Conservation (phyloP, 2,329 filamentous ascomycete genomes). For the Colletotrichum godetiae region DNA sequence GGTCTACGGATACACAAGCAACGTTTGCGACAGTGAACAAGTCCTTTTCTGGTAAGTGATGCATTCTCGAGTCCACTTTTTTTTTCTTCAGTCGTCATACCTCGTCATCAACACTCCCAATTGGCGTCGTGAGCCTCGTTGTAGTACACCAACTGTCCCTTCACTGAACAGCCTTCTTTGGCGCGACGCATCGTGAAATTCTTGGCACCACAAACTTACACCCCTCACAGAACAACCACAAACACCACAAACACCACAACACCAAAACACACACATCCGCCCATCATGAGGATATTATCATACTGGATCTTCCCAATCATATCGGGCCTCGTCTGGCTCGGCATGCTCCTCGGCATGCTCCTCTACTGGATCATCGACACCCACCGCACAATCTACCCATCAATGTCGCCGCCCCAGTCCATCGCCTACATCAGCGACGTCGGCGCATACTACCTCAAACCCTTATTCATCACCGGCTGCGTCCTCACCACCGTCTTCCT, state of each 20-base stretch:
- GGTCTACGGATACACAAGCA: background rate
- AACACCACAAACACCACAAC: background rate
- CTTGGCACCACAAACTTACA: background rate
- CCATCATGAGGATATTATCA: conserved; percentile 38
- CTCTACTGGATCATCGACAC: conserved; percentile 73
- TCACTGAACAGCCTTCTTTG: background rate
- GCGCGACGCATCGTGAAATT: background rate
- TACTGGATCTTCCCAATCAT: conserved; percentile 74
- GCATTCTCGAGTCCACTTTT: background rate
- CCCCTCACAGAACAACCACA: background rate
- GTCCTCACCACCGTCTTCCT: conserved; percentile 81
- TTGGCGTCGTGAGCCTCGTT: background rate
- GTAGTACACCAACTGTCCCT: background rate
- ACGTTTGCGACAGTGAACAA: background rate
- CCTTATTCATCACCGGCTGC: conserved; percentile 81
- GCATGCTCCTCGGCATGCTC: conserved; percentile 76
- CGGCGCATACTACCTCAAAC: conserved; percentile 72
- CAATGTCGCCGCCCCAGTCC: conserved; percentile 67
- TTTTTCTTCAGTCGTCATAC: conserved; percentile 16
- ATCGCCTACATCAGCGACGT: conserved; percentile 82
- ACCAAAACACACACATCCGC: background rate
- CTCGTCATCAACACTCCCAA: conserved; percentile 7
- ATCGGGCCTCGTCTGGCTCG: conserved; percentile 72
- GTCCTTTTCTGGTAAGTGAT: conserved; percentile 11
- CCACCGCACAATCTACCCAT: conserved; percentile 66